Evolutionary conservation across 495 filamentous ascomycete species (phyloP).

Genomic region (Glonium stellatum): DNA sequence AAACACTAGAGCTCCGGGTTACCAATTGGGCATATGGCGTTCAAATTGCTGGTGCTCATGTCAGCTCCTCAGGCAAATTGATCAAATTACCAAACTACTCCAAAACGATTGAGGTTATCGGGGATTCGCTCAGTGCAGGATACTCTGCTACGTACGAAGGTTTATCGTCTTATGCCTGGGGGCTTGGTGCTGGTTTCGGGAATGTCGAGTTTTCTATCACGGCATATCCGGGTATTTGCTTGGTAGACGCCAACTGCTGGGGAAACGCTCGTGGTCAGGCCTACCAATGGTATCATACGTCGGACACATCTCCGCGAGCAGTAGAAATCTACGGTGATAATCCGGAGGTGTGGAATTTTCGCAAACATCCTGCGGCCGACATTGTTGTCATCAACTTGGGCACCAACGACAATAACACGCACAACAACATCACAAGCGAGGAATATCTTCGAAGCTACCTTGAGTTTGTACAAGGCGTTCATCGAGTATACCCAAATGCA

Average conservation of each 20-base stretch:
- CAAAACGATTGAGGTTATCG: constrained; percentile 59
- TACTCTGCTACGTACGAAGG: constrained; percentile 61
- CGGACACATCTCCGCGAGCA: constrained; percentile 51
- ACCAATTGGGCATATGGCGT: constrained; percentile 64
- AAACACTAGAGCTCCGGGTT: constrained; percentile 49
- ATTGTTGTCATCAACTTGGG: constrained; percentile 63
- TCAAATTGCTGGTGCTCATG: constrained; percentile 52
- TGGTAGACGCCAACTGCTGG: constrained; percentile 52
- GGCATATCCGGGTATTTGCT: constrained; percentile 38
- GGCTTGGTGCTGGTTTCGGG: constrained; percentile 53
- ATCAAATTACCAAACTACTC: constrained; percentile 45
- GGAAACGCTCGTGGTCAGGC: constrained; percentile 48
- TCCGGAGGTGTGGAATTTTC: constrained; percentile 56
- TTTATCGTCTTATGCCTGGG: constrained; percentile 53
- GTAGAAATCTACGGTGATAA: constrained; percentile 45
- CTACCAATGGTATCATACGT: constrained; percentile 62
- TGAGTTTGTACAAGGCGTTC: constrained; percentile 54
- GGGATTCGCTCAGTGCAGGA: constrained; percentile 53
- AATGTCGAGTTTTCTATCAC: constrained; percentile 57
- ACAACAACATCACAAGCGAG: constrained; percentile 50
- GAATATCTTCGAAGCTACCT: constrained; percentile 52
- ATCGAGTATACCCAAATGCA: constrained; percentile 54
- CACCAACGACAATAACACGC: constrained; percentile 57
- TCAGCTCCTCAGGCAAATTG: constrained; percentile 43
- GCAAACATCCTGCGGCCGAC: constrained; percentile 52